These are phyloP conservation scores for Lindgomyces ingoldianus DNA, from an alignment of 495 filamentous ascomycete species.

Conservation along the genomic window DNA sequence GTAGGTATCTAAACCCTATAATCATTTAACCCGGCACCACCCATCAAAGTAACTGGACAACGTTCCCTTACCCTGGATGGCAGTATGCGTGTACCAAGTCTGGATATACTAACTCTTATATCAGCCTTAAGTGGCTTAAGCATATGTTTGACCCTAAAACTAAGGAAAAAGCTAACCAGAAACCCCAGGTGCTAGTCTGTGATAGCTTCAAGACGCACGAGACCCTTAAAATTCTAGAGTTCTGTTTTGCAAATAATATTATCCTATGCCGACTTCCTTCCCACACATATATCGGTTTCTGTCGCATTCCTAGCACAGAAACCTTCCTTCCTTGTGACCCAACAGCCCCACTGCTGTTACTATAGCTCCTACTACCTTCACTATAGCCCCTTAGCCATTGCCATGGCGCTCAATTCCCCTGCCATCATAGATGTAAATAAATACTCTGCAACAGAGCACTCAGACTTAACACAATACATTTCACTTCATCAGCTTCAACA, in stretches of 20 bases:
- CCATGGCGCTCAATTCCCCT: too few species aligned
- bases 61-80: neutral
- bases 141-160: conserved; percentile 6
- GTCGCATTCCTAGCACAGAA: too few species aligned
- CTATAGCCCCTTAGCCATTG: too few species aligned
- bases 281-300: too few species aligned
- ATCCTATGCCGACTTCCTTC: neutral
- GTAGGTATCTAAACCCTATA: neutral
- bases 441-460: too few species aligned
- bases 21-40: neutral
- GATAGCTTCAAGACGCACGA: neutral
- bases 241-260: neutral
- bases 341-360: too few species aligned
- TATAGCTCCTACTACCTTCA: too few species aligned
- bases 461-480: too few species aligned
- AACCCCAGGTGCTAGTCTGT: neutral
- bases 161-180: neutral
- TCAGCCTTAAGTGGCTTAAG: neutral
- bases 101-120: neutral
- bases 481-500: too few species aligned
- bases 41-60: neutral
- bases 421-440: too few species aligned
- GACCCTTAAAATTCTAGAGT: neutral
- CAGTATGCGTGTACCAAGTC: conserved; percentile 1
- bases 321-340: too few species aligned